Conservation (phyloP, 768 basidiomycete species). For the Scleroderma bovista region DNA sequence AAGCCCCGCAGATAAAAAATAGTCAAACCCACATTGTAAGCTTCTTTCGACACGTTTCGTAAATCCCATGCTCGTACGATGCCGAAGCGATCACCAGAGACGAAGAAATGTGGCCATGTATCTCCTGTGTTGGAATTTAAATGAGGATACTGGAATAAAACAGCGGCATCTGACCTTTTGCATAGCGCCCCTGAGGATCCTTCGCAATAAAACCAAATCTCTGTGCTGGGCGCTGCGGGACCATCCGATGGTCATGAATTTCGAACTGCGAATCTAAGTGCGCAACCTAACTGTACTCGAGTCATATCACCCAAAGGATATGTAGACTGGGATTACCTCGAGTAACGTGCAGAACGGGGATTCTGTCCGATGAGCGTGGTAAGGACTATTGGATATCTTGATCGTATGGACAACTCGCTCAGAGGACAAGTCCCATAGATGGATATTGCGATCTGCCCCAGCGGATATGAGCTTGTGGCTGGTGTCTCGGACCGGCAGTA, state of each 20-base stretch:
- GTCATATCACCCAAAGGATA: not conserved
- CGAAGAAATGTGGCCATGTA: slow-evolving; percentile 33
- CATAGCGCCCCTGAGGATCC: slow-evolving; percentile 38
- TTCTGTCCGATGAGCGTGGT: slow-evolving; percentile 36
- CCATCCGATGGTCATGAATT: slow-evolving; percentile 41
- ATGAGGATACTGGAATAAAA: slow-evolving; percentile 9
- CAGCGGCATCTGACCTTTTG: slow-evolving; percentile 34
- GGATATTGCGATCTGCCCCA: slow-evolving; percentile 43
- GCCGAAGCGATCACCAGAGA: slow-evolving; percentile 40
- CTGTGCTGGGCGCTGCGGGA: slow-evolving; percentile 31
- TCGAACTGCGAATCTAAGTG: slow-evolving; percentile 51
- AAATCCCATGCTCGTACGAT: slow-evolving; percentile 44
- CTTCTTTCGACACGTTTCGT: slow-evolving; percentile 29
- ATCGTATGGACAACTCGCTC: slow-evolving; percentile 37
- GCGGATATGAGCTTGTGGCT: slow-evolving; percentile 44
- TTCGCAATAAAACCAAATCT: slow-evolving; percentile 39
- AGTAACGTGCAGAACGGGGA: slow-evolving; percentile 38
- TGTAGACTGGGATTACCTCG: slow-evolving; percentile 30
- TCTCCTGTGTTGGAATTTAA: slow-evolving; percentile 16
- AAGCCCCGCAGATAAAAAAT: not conserved
- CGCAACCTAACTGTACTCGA: slow-evolving; percentile 31
- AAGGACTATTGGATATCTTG: slow-evolving; percentile 38
- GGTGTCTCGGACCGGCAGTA: slow-evolving; percentile 39
- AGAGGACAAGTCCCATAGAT: slow-evolving; percentile 42
- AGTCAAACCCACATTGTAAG: slow-evolving; percentile 16